Evolutionary conservation across 306 rosid genomes (phyloP), one percentile per base, ranked within the genome.

Genomic region (Sophora flavescens): DNA sequence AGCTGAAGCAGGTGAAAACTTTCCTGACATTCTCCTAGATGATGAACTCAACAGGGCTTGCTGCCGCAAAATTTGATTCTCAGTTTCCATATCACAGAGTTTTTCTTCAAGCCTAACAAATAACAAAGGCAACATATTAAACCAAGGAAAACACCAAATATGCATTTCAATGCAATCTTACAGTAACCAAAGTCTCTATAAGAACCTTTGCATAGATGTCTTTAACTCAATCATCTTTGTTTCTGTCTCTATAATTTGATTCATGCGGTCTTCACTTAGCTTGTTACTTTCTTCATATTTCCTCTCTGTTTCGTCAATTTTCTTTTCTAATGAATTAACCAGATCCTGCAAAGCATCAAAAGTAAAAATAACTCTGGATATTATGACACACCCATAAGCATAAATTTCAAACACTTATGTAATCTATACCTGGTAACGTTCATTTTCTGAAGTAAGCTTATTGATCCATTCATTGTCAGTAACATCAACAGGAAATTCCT

Each of bases 41-140:
- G 96, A 51, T 72, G 97, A 91, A 63, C 69, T 83, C 77, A 64
- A 68, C 68, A 92, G 76, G 58, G 97, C 39, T 77, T 95, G 92
- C 83, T 90, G 89, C 73, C 93, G 88, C 63, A 90, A 81, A 72
- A 92, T 73, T 74, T 75, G 97, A 81, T 91, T 96, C 89, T 90
- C 96, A 6, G 91, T 78, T 87, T 92, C 96, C 88, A 89, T 81
- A 86, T 95, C 93, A 62, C 93, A 88, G 11, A 90, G 65, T 82
- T 89, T 92, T 87, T 95, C 99, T 85, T 90, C 92, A 54, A 95
- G 90, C 85, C 99, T 95, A 84, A n/a, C 45, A 61, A 68, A 79
- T 7, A 75, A 77, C 16, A 78, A n/a, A 54, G 41, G 17, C 16
- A 80, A 15, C 42, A 44, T 36, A 74, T 81, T 22, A 71, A 64